Evolutionary conservation across 169 alveolate species (phyloP).

Genomic region (Cystoisospora suis): DNA sequence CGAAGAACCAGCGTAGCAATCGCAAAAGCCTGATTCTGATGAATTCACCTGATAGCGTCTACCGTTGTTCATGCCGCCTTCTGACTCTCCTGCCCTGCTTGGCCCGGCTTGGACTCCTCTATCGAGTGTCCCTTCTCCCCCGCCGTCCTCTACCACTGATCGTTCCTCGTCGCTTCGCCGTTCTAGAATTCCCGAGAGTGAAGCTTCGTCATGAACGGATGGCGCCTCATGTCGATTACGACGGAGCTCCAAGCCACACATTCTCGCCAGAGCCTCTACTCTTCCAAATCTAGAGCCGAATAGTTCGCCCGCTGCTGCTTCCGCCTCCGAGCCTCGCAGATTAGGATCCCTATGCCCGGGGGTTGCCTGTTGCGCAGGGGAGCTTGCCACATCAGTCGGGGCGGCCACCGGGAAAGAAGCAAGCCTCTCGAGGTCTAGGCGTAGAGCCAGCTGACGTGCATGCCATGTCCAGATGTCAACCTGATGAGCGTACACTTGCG

Average conservation of each 20-base stretch:
- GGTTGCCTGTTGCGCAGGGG: neutral
- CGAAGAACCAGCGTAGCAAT: too few species aligned
- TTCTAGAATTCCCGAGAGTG: too few species aligned
- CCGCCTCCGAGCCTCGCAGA: neutral
- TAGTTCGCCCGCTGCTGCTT: neutral
- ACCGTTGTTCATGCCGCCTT: too few species aligned
- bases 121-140: too few species aligned
- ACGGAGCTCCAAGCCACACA: neutral
- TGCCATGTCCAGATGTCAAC: neutral
- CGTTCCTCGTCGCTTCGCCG: too few species aligned
- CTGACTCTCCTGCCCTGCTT: too few species aligned
- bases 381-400: neutral
- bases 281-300: neutral
- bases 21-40: too few species aligned
- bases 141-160: too few species aligned
- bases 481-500: conserved; percentile 24
- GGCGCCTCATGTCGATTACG: neutral
- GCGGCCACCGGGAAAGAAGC: neutral
- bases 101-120: too few species aligned
- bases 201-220: neutral
- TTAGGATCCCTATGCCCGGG: too few species aligned
- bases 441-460: neutral
- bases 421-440: neutral
- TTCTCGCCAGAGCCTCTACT: neutral
- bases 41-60: too few species aligned